Conservation (phyloP, 805 yeast species). For the Metschnikowia colocasiae region DNA sequence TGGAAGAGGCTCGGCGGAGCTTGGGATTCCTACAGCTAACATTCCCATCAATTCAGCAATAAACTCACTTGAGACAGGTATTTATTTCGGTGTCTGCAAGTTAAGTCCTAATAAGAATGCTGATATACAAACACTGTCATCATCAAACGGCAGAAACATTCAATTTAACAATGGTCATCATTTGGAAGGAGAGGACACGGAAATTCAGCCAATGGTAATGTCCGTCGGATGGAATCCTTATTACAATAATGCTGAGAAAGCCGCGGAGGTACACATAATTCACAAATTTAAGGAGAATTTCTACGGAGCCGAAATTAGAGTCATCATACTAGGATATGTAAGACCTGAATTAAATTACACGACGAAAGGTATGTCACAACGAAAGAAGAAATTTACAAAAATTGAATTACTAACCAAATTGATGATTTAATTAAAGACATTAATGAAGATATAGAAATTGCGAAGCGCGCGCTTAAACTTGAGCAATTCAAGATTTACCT, state of each 20-base stretch:
- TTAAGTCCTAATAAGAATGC: slow-evolving; percentile 19
- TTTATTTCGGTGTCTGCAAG: slow-evolving; percentile 80
- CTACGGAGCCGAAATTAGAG: slow-evolving; percentile 75
- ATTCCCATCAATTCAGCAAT: slow-evolving; percentile 56
- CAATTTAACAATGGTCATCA: slow-evolving; percentile 59
- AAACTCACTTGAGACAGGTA: slow-evolving; percentile 61
- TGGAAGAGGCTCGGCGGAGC: slow-evolving; percentile 91
- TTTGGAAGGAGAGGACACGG: slow-evolving; percentile 41
- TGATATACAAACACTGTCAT: slow-evolving; percentile 9
- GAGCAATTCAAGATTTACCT: slow-evolving; percentile 1
- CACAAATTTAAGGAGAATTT: slow-evolving; percentile 66
- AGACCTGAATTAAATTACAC: slow-evolving; percentile 89
- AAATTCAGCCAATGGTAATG: slow-evolving; percentile 82
- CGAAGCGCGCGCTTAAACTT: slow-evolving; percentile 43
- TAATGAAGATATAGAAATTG: slow-evolving; percentile 69
- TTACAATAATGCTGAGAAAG: slow-evolving; percentile 70
- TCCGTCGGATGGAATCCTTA: slow-evolving; percentile 96
- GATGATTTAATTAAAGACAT: slow-evolving; percentile 88
- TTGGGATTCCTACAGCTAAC: slow-evolving; percentile 96
- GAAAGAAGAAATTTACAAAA: background rate
- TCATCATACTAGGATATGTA: slow-evolving; percentile 78
- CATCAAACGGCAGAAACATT: slow-evolving; percentile 22
- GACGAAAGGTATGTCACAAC: slow-evolving; percentile 42
- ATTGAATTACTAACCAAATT: slow-evolving; percentile 22
- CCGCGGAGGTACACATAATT: slow-evolving; percentile 84